phyloP scores from a whole-genome alignment of 208 protist species.

The Acanthamoeba triangularis region DNA sequence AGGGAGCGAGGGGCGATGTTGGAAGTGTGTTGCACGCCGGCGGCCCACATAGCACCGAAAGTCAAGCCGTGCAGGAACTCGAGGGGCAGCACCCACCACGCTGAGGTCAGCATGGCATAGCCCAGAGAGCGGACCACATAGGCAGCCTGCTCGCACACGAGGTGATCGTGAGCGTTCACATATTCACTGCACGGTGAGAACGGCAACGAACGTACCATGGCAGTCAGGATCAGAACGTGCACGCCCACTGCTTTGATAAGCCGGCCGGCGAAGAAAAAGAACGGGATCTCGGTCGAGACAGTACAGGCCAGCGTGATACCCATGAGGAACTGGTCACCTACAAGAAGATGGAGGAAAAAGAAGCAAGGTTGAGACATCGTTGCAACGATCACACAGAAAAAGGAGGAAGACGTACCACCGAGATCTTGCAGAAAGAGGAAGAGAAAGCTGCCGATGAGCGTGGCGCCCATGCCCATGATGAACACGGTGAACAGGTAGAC shows the following conservation, averaged over 20 bases:
- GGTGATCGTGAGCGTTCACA: background rate
- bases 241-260: constrained; percentile 11
- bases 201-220: background rate
- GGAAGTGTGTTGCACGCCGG: constrained; percentile 31
- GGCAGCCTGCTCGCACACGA: background rate
- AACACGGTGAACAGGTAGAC: constrained; percentile 41
- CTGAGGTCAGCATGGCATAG: constrained; percentile 15
- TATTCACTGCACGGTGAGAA: background rate
- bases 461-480: constrained; percentile 56
- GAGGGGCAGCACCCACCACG: constrained; percentile 30
- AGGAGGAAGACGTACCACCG: background rate
- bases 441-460: constrained; percentile 51
- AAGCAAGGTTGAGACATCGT: background rate
- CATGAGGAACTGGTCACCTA: constrained; percentile 8
- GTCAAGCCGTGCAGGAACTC: constrained; percentile 49
- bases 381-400: too few species aligned
- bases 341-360: background rate
- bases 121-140: constrained; percentile 24
- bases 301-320: constrained; percentile 9
- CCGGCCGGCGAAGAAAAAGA: constrained; percentile 58
- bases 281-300: constrained; percentile 46
- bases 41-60: constrained; percentile 51
- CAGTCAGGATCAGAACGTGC: constrained; percentile 28
- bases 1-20: constrained; percentile 29
- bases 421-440: constrained; percentile 48